Percentiles rank a stretch among this genome's conserved stretches.
phyloP scores from a whole-genome alignment of 2,329 filamentous ascomycete genomes.

The Penicillium digitatum region DNA sequence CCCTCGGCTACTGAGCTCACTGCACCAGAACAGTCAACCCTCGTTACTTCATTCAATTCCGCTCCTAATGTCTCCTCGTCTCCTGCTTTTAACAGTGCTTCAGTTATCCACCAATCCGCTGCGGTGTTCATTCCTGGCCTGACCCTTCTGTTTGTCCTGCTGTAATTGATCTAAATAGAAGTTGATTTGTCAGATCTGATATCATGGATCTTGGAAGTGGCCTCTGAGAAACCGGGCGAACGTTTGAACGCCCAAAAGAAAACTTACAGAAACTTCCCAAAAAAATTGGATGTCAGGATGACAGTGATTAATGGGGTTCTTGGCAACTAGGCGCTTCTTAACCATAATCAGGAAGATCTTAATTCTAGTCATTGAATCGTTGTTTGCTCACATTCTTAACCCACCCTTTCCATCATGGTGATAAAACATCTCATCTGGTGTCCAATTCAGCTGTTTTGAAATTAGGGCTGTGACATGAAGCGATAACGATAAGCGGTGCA shows the following conservation, averaged over 20 bases:
- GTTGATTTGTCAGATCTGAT: neutral
- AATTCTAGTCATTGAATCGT: conserved; percentile 18
- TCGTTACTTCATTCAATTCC: neutral
- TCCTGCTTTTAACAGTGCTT: conserved; percentile 18
- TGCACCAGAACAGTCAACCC: neutral
- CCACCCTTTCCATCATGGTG: neutral
- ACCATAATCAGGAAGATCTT: conserved; percentile 11
- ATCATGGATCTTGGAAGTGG: neutral
- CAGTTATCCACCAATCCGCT: conserved; percentile 16
- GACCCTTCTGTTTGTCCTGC: conserved; percentile 14
- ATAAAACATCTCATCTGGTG: neutral
- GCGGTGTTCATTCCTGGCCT: conserved; percentile 17
- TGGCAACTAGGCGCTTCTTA: conserved; percentile 21
- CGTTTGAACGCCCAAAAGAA: neutral
- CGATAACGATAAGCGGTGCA: conserved; percentile 19
- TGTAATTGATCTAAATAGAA: conserved; percentile 10
- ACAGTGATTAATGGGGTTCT: conserved; percentile 11
- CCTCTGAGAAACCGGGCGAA: too few relatives aligned
- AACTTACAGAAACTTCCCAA: conserved; percentile 4
- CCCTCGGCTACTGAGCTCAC: neutral
- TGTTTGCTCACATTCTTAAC: neutral
- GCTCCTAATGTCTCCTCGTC: conserved; percentile 9
- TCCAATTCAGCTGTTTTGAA: neutral
- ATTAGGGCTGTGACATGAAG: conserved; percentile 14
- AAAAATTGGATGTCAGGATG: conserved; percentile 11